Evolutionary conservation across 2,329 filamentous ascomycete genomes (phyloP).

Genomic region (Aspergillus ochraceus): DNA sequence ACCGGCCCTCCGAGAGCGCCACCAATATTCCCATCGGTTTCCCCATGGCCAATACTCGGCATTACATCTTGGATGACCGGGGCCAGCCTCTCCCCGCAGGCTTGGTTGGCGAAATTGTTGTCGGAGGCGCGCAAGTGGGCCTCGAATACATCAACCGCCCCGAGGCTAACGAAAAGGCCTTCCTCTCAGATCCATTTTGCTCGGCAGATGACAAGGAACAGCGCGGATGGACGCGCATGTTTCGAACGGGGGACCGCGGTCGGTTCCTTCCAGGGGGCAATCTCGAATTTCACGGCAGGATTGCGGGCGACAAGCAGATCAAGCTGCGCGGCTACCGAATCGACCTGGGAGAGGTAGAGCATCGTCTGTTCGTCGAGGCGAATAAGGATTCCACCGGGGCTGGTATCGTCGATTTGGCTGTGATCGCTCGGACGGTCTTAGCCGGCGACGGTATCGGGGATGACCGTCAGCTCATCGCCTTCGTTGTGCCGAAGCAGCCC

Average conservation of each 20-base stretch:
- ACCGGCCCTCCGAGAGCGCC: not conserved
- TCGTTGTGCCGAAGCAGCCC: not conserved
- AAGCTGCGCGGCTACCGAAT: constrained; percentile 8
- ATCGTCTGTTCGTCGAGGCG: not conserved
- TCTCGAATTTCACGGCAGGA: constrained; percentile 1
- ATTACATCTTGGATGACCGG: not conserved
- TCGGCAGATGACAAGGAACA: not conserved
- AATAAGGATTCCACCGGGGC: not conserved
- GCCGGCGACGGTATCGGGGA: not conserved
- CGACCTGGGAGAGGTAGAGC: constrained; percentile 3
- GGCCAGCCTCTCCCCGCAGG: not conserved
- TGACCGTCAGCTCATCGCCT: constrained; percentile 5
- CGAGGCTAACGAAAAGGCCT: not conserved
- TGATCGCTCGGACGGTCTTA: not conserved
- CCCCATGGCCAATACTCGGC: not conserved
- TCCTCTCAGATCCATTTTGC: not conserved
- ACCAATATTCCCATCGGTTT: constrained; percentile 1
- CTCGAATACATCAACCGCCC: not conserved
- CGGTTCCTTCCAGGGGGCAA: not conserved
- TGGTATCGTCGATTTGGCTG: not conserved
- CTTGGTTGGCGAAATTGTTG: constrained; percentile 1
- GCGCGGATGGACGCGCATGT: constrained; percentile 2
- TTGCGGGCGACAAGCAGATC: constrained; percentile 2
- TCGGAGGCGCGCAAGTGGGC: constrained; percentile 2
- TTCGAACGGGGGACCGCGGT: constrained; percentile 1